Base-by-base conservation (phyloP, 257 asterid genomes). In the Solanum etuberosum region DNA sequence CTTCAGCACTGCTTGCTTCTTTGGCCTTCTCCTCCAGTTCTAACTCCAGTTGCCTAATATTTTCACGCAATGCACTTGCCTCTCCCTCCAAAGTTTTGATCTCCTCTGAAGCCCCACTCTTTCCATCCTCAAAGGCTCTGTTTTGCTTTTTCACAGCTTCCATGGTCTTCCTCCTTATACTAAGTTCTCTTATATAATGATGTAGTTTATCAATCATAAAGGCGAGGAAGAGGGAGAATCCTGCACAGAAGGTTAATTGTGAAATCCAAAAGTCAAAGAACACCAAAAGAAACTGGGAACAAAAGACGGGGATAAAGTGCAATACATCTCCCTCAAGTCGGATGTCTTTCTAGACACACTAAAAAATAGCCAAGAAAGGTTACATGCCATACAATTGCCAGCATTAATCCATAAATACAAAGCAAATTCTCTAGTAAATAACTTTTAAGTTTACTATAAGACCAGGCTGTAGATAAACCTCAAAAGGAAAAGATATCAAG, bases 121-220 rank as follows among this genome's bases (percentile, higher is more conserved):
- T 96, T 23, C 85, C 87, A 46, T 95, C 98, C 81, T 95, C 98
- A 7, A 91, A 89, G 43, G 89, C 87, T 78, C 95, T 92, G 88
- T 89, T 93, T 59, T 94, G 95, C 90, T 94, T 96, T 91, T 95
- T 96, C 83, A 89, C 91, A 34, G 93, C 92, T 88, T 95, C 99
- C 92, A 91, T 90, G 71, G 85, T 91, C 90, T 95, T 95, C 91
- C 99, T 91, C 90, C 98, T 89, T 5, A 94, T 77, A 57, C 98
- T 92, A 86, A 96, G 95, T 90, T 96, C 99, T 88, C 98, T 88
- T 76, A 95, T 95, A 67, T 95, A 96, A 83, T 96, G 95, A 91
- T 96, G 99, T 81, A 96, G 91, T 85, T 94, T 93, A 92, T 95
- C 98, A 27, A 96, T 92, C 97, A 95, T 94, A 77, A 96, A 90